phyloP scores from a whole-genome alignment of 495 filamentous ascomycete species.

The Podospora pseudoanserina region DNA sequence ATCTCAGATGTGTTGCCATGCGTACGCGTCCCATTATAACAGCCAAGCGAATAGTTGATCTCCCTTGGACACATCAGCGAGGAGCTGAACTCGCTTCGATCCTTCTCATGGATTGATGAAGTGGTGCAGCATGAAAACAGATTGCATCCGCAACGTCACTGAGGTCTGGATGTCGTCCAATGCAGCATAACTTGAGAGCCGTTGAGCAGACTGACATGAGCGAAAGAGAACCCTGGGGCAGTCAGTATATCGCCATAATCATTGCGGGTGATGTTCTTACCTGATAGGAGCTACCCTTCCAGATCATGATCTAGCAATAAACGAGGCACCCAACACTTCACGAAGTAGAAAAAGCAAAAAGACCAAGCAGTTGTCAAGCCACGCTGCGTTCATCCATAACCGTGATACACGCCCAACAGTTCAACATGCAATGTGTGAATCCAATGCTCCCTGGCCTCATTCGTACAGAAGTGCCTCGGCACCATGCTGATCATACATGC shows the following conservation, averaged over 20 bases:
- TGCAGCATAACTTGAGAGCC: too few species aligned
- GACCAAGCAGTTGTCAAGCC: background rate
- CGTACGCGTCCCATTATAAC: background rate
- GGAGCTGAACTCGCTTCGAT: background rate
- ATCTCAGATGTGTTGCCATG: background rate
- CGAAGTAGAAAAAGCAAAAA: background rate
- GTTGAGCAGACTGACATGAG: too few species aligned
- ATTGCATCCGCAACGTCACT: background rate
- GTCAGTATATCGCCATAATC: too few species aligned
- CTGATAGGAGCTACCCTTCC: too few species aligned
- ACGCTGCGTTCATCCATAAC: background rate
- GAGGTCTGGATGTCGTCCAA: too few species aligned
- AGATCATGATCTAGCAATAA: too few species aligned
- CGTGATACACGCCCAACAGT: background rate
- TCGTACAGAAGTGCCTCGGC: background rate
- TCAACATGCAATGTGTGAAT: background rate
- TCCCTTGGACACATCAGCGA: background rate
- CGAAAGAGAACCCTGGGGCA: too few species aligned
- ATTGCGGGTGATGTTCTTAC: too few species aligned
- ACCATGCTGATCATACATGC: slow-evolving; percentile 15
- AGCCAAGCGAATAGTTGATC: background rate
- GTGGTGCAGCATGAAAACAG: background rate
- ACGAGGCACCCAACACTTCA: background rate
- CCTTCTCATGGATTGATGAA: background rate
- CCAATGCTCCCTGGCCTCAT: background rate